Evolutionary conservation across 1,139 yeast genomes (phyloP), one percentile per base, ranked within the genome.

Genomic region (Candida sp.): DNA sequence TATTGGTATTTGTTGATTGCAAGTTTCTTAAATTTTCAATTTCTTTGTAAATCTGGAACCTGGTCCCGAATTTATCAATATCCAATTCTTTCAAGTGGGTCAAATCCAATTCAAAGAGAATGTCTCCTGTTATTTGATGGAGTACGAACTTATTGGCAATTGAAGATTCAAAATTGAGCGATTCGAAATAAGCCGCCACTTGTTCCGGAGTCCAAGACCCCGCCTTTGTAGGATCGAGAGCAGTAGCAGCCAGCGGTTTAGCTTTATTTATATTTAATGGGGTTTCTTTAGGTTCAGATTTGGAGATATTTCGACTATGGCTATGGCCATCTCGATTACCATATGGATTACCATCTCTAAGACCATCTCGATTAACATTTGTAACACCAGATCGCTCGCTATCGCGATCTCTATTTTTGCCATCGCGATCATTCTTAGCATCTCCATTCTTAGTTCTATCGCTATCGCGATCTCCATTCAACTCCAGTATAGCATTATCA

Each of bases 41-140:
- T 60, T 88, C 96, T 60, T 89, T 89, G 61, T 83, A 84, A 36
- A 95, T 80, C 63, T 91, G 97, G 65, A 90, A 93, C 48, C 99
- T 75, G 1, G 97, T 91, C 21, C 99, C 99, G 69, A 93, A 93
- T 3, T 96, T 87, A 44, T 82, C 77, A 43, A 93, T 93, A 49
- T 91, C 99, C 46, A 93, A 72, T 63, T 93, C 99, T 60, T 93
- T 93, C 56, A 93, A 74, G 56, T 87, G 87, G 1, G 89, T 79
- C 52, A 91, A 74, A 57, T 91, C 97, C 52, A 95, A 74, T 61
- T 91, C 96, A 44, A 93, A 72, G 41, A 93, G 67, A 42, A 93
- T 91, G 3, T 81, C 72, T 15, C 99, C 99, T 0, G 93, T 84
- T 47, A 93, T 89, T 56, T 90, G 88, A 65, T 93, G 99, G 52